These are phyloP conservation scores for Cladosporium sp. DNA, from an alignment of 2,329 filamentous ascomycete genomes.

Conservation along the genomic window DNA sequence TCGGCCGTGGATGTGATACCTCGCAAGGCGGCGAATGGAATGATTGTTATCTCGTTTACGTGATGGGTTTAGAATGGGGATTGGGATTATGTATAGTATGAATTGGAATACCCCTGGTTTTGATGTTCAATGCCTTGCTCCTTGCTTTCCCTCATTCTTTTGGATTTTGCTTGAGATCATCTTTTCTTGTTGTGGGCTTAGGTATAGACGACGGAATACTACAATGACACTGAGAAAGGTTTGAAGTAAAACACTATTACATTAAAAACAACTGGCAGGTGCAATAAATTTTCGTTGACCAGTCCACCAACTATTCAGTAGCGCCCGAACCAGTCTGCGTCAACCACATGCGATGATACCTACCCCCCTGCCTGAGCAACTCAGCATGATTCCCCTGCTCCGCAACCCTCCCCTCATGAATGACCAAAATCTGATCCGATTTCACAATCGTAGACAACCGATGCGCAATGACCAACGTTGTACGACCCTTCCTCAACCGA, in stretches of 20 bases:
- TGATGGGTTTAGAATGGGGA: neutral
- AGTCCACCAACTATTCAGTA: neutral
- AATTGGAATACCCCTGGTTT: no score
- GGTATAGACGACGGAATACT: no score
- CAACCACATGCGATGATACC: conserved; percentile 31
- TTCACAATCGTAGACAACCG: conserved; percentile 69
- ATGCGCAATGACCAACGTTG: conserved; percentile 75
- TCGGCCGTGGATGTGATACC: neutral
- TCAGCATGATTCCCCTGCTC: conserved; percentile 73
- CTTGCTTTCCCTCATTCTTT: no score
- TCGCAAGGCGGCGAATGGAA: neutral
- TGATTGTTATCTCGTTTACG: neutral
- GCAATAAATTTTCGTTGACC: no score
- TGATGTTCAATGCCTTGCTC: no score
- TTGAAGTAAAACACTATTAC: no score
- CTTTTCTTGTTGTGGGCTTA: no score
- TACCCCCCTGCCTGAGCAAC: conserved; percentile 48
- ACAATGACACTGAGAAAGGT: no score
- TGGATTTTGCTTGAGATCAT: no score
- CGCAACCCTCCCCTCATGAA: conserved; percentile 64
- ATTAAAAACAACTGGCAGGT: no score
- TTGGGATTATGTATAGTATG: no score
- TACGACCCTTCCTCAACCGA: conserved; percentile 57
- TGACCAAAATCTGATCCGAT: conserved; percentile 72
- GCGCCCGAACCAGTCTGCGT: conserved; percentile 21